These are phyloP conservation scores for Immersiella caudata DNA, from an alignment of 495 filamentous ascomycete genomes.

Conservation along the genomic window DNA sequence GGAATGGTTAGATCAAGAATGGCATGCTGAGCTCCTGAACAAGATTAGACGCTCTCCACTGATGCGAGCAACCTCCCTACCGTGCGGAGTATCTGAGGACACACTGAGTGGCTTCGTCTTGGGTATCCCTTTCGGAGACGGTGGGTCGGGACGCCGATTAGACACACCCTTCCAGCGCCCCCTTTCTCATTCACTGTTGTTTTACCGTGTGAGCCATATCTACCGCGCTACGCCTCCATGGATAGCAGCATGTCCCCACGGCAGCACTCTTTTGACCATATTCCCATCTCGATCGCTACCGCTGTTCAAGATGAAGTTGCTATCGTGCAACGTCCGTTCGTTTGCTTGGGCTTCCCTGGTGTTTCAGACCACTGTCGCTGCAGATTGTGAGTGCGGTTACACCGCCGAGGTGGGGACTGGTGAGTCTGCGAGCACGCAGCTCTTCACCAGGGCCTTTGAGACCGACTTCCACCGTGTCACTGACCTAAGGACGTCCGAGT, in stretches of 20 bases:
- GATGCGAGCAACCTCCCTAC: too few species aligned
- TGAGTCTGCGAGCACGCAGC: constrained; percentile 26
- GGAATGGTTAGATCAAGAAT: too few species aligned
- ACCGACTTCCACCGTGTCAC: constrained; percentile 61
- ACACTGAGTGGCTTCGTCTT: neutral
- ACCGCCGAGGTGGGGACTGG: constrained; percentile 25
- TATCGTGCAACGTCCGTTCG: neutral
- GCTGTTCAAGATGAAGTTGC: neutral
- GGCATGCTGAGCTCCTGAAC: too few species aligned
- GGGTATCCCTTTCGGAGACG: neutral
- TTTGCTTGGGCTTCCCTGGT: neutral
- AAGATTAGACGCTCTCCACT: too few species aligned
- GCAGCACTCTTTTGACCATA: neutral
- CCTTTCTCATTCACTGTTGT: neutral
- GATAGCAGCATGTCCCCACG: neutral
- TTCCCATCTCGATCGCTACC: neutral
- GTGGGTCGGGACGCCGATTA: neutral
- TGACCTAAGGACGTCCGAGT: constrained; percentile 56
- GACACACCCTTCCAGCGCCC: neutral
- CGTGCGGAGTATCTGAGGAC: neutral
- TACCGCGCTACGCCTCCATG: neutral
- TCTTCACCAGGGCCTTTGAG: constrained; percentile 71
- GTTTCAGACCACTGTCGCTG: constrained; percentile 25
- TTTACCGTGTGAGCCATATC: neutral
- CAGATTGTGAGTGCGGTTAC: constrained; percentile 76